Base-by-base conservation (phyloP, 75 land plant species). In the Pseudotsuga menziesii region DNA sequence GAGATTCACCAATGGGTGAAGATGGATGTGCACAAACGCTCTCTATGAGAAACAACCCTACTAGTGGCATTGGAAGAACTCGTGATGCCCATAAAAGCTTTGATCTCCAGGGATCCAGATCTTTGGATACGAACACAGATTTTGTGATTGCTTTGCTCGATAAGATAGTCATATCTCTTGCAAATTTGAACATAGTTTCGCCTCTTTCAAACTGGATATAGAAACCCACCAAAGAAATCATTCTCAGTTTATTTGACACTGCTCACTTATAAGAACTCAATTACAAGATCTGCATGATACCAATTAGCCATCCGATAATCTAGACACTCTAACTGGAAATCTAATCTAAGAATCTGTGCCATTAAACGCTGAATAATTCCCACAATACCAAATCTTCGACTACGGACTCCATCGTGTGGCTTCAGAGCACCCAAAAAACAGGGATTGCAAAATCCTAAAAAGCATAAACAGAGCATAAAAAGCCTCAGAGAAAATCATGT, bases 261-360 rank as follows among this genome's bases (percentile, higher is more conserved):
- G 27, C 36, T 52, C 36, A 25, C 11, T 39, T 39, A 6, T 6
- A 9, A n/a, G 48, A 69, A 35, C 52, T 22, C 7, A 17, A 5
- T 9, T 16, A 41, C 23, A 41, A 39, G 39, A 80, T 97, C 99
- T 58, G 99, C 99, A 78, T 94, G 95, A 75, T 82, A 91, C 98
- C 98, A 97, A 72, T 97, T 97, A 8, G 84, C 89, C 67, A 74
- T 88, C 59, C 89, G 72, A 76, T 94, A 97, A 83, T 97, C 91
- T 75, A 97, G 82, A 83, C 99, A 94, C 56, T 97, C 99, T 77
- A 97, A 84, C 82, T 97, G 99, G 60, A 94, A 94, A 77, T 94
- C 93, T 67, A 97, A 80, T 19, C 66, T 83, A 35, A 97, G 92
- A 62, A 87, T 61, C 12, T 74, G 58, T 72, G 95, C 95, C 88